Evolutionary conservation across 2,329 filamentous ascomycete genomes (phyloP).

Genomic region (Neonectria sp.): DNA sequence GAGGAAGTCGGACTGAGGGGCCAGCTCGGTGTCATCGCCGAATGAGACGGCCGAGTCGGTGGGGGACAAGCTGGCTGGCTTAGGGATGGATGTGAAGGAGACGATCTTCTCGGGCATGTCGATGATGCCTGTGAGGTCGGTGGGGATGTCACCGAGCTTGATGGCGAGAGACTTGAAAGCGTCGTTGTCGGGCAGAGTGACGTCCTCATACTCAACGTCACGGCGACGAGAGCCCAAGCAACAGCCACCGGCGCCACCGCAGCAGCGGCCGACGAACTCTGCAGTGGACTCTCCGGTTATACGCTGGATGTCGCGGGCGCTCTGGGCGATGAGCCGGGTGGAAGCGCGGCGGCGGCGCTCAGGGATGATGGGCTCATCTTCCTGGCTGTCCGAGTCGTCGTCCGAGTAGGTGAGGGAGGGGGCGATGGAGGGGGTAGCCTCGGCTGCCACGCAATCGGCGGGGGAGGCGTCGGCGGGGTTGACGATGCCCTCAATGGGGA

Average conservation of each 20-base stretch:
- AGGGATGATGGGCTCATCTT: conserved; percentile 62
- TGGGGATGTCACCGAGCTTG: conserved; percentile 82
- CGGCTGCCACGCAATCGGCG: conserved; percentile 60
- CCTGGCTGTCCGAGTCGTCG: conserved; percentile 73
- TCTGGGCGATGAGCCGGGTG: conserved; percentile 77
- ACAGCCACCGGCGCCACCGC: conserved; percentile 73
- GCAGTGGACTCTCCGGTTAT: conserved; percentile 76
- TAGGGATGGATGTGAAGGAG: conserved; percentile 74
- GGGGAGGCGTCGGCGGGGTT: conserved; percentile 59
- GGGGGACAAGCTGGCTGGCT: conserved; percentile 52
- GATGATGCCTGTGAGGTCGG: conserved; percentile 78
- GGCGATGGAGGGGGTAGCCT: conserved; percentile 66
- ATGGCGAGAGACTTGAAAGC: conserved; percentile 87
- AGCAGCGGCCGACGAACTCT: conserved; percentile 74
- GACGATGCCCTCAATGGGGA: conserved; percentile 51
- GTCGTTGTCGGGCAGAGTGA: conserved; percentile 81
- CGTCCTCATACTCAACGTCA: conserved; percentile 66
- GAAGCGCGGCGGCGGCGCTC: conserved; percentile 75
- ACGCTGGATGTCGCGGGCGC: conserved; percentile 72
- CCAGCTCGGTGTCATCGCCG: conserved; percentile 51
- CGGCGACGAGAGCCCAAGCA: conserved; percentile 64
- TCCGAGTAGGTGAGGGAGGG: conserved; percentile 76
- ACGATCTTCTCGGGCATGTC: conserved; percentile 83
- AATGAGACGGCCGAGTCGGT: conserved; percentile 66
- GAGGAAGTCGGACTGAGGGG: conserved; percentile 37